Evolutionary conservation across 306 rosid species (phyloP).

Genomic region (Trichosanthes cucumerina): DNA sequence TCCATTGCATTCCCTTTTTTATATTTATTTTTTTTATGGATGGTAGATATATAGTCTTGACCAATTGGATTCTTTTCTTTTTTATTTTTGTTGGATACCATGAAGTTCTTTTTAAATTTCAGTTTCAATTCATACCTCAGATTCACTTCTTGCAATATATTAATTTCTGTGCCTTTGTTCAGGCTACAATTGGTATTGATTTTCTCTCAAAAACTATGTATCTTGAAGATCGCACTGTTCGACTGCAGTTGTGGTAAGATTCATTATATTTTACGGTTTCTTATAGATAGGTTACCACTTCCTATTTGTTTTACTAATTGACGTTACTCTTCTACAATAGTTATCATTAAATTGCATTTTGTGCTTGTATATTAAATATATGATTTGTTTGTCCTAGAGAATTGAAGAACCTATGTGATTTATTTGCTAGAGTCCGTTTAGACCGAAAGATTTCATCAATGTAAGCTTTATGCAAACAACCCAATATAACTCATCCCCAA

Average conservation of each 20-base stretch:
- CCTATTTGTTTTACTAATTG: neutral
- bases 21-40: neutral
- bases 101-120: constrained; percentile 1
- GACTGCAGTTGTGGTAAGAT: constrained; percentile 47
- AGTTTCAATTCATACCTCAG: neutral
- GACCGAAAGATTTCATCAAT: neutral
- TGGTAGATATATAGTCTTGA: neutral
- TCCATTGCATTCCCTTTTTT: neutral
- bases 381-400: neutral
- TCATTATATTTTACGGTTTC: neutral
- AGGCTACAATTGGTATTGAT: constrained; percentile 51
- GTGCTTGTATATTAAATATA: neutral
- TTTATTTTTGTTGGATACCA: neutral
- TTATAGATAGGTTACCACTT: neutral
- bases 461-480: neutral
- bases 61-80: too few relatives aligned
- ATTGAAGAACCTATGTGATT: neutral
- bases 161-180: neutral
- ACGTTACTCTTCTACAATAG: neutral
- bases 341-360: neutral
- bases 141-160: neutral
- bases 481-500: neutral
- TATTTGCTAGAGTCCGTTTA: neutral
- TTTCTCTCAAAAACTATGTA: constrained; percentile 55
- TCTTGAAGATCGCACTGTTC: constrained; percentile 50